These are phyloP conservation scores for Pythium graminicola DNA, from an alignment of 352 stramenopile genomes.

Conservation along the genomic window DNA sequence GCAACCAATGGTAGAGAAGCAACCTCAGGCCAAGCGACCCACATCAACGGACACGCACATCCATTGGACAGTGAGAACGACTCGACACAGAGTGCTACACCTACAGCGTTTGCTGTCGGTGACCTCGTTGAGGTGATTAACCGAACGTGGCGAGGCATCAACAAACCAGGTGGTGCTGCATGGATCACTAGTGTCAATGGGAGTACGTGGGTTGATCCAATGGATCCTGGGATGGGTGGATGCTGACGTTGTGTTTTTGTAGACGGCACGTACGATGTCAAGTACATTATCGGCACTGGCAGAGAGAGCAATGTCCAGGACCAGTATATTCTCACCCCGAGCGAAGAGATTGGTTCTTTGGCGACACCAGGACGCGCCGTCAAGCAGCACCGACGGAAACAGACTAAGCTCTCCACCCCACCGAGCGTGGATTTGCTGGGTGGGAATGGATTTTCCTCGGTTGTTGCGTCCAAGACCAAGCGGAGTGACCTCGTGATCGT, in stretches of 20 bases:
- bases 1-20: neutral
- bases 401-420: constrained; percentile 14
- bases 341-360: constrained; percentile 19
- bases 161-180: constrained; percentile 86
- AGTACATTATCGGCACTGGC: constrained; percentile 30
- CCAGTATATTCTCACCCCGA: constrained; percentile 23
- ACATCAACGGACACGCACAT: neutral
- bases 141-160: constrained; percentile 88
- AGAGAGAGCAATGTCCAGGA: constrained; percentile 20
- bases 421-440: constrained; percentile 24
- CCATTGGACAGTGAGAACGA: neutral
- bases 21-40: neutral
- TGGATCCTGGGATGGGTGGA: neutral
- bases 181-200: constrained; percentile 61
- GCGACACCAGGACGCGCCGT: constrained; percentile 19
- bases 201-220: constrained; percentile 16
- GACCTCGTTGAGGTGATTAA: constrained; percentile 83
- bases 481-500: constrained; percentile 28
- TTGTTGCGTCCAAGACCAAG: neutral
- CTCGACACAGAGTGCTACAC: constrained; percentile 22
- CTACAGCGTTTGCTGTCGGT: constrained; percentile 23
- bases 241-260: neutral
- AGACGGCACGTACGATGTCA: constrained; percentile 34
- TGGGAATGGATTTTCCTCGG: neutral
- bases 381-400: constrained; percentile 23